Percentiles rank a stretch among this genome's conserved stretches.
These are phyloP conservation scores for Dryas octopetala DNA, from an alignment of 306 rosid species.

Conservation along the genomic window DNA sequence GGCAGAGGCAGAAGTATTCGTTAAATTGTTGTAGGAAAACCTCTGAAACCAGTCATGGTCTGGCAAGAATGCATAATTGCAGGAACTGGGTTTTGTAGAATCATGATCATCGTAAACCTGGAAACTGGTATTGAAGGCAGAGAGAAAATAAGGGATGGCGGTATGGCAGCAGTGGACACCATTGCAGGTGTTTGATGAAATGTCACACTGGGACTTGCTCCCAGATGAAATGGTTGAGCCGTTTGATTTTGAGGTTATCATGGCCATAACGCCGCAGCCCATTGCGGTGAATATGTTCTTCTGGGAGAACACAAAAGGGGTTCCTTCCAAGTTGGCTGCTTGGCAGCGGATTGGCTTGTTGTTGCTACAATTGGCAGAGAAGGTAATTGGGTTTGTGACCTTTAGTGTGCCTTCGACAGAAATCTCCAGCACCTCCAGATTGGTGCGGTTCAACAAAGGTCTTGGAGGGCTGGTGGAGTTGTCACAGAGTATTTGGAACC, in stretches of 20 bases:
- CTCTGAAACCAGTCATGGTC: slow-evolving; percentile 10
- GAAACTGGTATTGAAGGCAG: neutral
- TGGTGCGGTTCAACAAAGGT: slow-evolving; percentile 12
- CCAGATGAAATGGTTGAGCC: neutral
- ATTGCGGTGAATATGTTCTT: neutral
- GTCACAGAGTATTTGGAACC: slow-evolving; percentile 41
- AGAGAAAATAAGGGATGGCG: neutral
- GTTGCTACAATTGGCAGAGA: slow-evolving; percentile 7
- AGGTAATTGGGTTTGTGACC: slow-evolving; percentile 27
- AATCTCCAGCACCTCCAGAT: neutral
- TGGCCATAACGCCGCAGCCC: neutral
- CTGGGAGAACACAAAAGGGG: slow-evolving; percentile 5
- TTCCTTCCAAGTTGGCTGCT: neutral
- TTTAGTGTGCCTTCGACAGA: neutral
- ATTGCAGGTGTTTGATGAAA: neutral
- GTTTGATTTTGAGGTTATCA: neutral
- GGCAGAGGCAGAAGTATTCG: neutral
- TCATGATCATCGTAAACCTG: too few species aligned
- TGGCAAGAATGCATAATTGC: slow-evolving; percentile 11
- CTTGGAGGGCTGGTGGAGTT: neutral
- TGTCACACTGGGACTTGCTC: slow-evolving; percentile 3
- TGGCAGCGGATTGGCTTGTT: neutral
- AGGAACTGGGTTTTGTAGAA: neutral
- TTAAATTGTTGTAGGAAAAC: too few species aligned
- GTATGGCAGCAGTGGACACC: slow-evolving; percentile 17